Conservation (phyloP, 148 eudicot genomes). For the Agrostemma githago region DNA sequence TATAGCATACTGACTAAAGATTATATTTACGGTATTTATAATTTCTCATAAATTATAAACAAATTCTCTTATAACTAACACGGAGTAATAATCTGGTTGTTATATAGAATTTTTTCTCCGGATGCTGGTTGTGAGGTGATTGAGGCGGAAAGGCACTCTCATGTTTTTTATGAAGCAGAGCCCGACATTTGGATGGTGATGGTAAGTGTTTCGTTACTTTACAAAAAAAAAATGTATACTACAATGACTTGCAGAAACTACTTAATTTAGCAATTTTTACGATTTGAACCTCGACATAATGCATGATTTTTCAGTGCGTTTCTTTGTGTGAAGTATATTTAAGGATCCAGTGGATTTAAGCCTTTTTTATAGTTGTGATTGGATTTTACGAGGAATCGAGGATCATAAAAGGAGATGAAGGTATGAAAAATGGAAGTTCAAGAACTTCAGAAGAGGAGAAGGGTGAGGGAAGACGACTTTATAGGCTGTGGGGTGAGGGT, state of each 20-base stretch:
- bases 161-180: slow-evolving; percentile 87
- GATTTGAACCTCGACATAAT: not conserved
- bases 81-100: not conserved
- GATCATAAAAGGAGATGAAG: not conserved
- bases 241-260: not conserved
- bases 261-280: not conserved
- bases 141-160: slow-evolving; percentile 91
- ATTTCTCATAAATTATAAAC: too few species aligned
- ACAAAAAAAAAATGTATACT: not conserved
- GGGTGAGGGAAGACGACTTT: too few species aligned
- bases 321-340: too few species aligned
- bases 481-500: too few species aligned
- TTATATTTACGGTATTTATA: too few species aligned
- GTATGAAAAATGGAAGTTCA: not conserved
- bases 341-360: not conserved
- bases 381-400: not conserved
- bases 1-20: too few species aligned
- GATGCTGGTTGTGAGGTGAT: slow-evolving; percentile 96
- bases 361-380: not conserved
- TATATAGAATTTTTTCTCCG: slow-evolving; percentile 88
- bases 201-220: slow-evolving; percentile 40
- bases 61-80: too few species aligned
- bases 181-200: slow-evolving; percentile 99
- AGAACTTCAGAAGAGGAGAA: too few species aligned
- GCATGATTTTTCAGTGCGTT: not conserved